Base-by-base conservation (phyloP, 176 grass and related monocot species). In the Canna indica region DNA sequence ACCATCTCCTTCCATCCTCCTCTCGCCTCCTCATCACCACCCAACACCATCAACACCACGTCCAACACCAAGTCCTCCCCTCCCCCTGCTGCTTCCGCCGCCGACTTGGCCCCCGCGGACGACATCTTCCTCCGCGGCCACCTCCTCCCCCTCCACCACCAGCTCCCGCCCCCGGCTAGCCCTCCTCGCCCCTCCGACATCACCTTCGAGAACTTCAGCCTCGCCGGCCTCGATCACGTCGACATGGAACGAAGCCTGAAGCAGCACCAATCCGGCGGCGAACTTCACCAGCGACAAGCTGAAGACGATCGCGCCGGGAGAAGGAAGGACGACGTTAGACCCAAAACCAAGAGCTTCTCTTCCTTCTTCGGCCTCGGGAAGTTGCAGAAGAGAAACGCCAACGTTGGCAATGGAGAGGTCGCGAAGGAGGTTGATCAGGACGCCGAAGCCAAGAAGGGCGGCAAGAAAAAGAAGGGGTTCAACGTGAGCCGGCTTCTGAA, bases 401-500 rank as follows among this genome's bases (percentile, higher is more conserved):
- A n/a, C n/a, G n/a, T n/a, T n/a, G n/a, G n/a, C n/a, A n/a, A n/a
- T n/a, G n/a, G n/a, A n/a, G n/a, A n/a, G n/a, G n/a, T n/a, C n/a
- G n/a, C n/a, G 0, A 82, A 73, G 59, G 68, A 50, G 2, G 91
- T 80, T 27, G 71, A 79, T 13, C 47, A 63, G 2, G 47, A 80
- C 22, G 31, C 57, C 7, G 12, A 2, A 2, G 11, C 7, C 15
- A 29, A 36, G 63, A 38, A 41, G 78, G 72, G n/a, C 36, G 87
- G 81, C 72, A 62, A 17, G 5, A 85, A 56, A 42, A 91, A 53
- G 74, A 83, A 84, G 44, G 83, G 60, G 52, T 52, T 86, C 28
- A 80, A 90, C 64, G 81, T 90, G 67, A 78, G 84, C 36, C 86
- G 86, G 77, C 76, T 86, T 16, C 74, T 90, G 78, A 93, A 78